Percentiles rank a stretch among this genome's conserved stretches.
Evolutionary conservation across 2,329 filamentous ascomycete species (phyloP).

Genomic region (Cladosporium velox): DNA sequence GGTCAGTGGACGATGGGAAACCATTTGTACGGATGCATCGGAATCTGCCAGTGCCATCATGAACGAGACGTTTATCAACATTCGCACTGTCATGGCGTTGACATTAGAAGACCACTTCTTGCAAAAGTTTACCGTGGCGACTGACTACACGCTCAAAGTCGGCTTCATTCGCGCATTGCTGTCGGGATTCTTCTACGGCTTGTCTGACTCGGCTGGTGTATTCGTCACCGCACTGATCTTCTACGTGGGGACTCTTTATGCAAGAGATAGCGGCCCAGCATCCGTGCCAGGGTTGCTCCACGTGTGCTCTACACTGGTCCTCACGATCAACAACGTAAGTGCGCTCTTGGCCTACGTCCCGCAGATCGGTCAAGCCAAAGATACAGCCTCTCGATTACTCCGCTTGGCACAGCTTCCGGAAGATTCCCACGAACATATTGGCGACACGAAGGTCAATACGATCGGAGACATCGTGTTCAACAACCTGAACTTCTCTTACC

Average conservation of each 20-base stretch:
- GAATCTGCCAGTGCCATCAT: slow-evolving; percentile 64
- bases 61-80: slow-evolving; percentile 74
- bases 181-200: slow-evolving; percentile 71
- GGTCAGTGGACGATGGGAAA: slow-evolving; percentile 72
- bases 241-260: slow-evolving; percentile 73
- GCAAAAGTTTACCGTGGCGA: slow-evolving; percentile 59
- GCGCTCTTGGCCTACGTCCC: slow-evolving; percentile 74
- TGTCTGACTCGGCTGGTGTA: slow-evolving; percentile 71
- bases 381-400: slow-evolving; percentile 72
- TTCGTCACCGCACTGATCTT: slow-evolving; percentile 79
- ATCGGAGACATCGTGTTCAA: slow-evolving; percentile 61
- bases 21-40: slow-evolving; percentile 63
- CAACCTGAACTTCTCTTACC: slow-evolving; percentile 71
- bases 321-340: slow-evolving; percentile 73
- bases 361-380: slow-evolving; percentile 73
- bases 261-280: slow-evolving; percentile 49
- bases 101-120: slow-evolving; percentile 73
- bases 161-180: slow-evolving; percentile 68
- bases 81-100: slow-evolving; percentile 74
- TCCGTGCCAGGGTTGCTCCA: slow-evolving; percentile 64
- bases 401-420: slow-evolving; percentile 64
- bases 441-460: slow-evolving; percentile 46
- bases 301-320: slow-evolving; percentile 80
- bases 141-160: slow-evolving; percentile 55
- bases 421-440: slow-evolving; percentile 60